Percentiles rank a stretch among this genome's conserved stretches.
Evolutionary conservation across 371 early-diverging fungal genomes (phyloP).

Genomic region (Mortierella sp.): DNA sequence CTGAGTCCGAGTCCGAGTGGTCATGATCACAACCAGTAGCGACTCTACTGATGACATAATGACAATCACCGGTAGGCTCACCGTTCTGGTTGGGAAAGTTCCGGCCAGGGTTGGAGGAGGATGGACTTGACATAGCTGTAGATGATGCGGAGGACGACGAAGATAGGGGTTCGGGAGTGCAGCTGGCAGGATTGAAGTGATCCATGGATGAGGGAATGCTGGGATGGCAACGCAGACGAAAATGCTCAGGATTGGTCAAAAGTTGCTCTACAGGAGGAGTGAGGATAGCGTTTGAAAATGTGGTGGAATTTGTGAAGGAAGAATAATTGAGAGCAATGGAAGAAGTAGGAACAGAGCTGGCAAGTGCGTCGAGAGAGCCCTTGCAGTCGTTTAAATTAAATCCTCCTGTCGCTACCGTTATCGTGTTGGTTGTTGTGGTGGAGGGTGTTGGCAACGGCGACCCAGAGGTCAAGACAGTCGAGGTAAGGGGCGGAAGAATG

Average conservation of each 20-base stretch:
- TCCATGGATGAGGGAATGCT: background rate
- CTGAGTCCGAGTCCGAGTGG: background rate
- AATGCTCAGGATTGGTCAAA: background rate
- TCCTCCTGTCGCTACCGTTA: background rate
- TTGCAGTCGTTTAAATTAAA: background rate
- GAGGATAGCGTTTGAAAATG: background rate
- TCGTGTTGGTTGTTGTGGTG: background rate
- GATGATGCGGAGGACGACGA: background rate
- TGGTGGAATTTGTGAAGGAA: background rate
- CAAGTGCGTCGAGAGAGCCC: background rate
- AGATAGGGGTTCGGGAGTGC: background rate
- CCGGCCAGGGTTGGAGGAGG: background rate
- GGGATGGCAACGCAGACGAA: background rate
- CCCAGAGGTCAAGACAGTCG: background rate
- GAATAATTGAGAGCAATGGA: background rate
- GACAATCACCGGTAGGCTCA: background rate
- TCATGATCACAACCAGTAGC: background rate
- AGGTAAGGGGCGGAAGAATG: background rate
- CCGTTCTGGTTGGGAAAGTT: background rate
- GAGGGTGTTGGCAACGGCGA: background rate
- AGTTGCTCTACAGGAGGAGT: background rate
- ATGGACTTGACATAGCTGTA: background rate
- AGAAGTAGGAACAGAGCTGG: background rate
- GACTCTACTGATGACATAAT: background rate
- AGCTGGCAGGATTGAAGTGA: background rate